phyloP scores from a whole-genome alignment of 164 flowering plant species.

The Chimonanthus salicifolius region DNA sequence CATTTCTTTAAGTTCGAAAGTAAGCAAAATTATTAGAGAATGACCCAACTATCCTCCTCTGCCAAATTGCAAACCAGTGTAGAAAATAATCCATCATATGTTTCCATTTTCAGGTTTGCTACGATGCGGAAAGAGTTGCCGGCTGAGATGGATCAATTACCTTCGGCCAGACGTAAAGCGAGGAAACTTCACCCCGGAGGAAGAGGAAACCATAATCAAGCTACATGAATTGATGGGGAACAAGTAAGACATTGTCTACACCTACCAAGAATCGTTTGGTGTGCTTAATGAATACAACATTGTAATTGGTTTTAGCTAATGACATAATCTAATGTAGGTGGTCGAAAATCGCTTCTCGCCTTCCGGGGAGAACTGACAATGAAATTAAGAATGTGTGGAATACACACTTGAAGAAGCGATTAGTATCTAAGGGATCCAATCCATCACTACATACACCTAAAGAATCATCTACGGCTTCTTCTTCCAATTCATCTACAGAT shows the following conservation, averaged over 20 bases:
- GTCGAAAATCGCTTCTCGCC: constrained; percentile 69
- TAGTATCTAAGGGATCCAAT: constrained; percentile 4
- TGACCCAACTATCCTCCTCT: neutral
- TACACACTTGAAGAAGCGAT: constrained; percentile 65
- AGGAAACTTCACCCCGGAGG: constrained; percentile 39
- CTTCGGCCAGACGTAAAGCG: constrained; percentile 40
- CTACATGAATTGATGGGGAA: constrained; percentile 41
- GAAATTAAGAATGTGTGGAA: constrained; percentile 90
- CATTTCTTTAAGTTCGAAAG: neutral
- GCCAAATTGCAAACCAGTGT: neutral
- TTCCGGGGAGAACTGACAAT: constrained; percentile 84
- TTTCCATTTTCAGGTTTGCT: constrained; percentile 28
- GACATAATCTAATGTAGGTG: constrained; percentile 33
- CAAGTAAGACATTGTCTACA: constrained; percentile 24
- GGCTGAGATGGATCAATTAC: constrained; percentile 41
- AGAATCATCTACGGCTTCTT: constrained; percentile 4
- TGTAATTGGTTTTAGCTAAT: neutral
- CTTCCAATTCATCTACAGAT: constrained; percentile 16
- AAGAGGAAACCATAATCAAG: constrained; percentile 43
- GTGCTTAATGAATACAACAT: neutral
- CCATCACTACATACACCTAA: constrained; percentile 3
- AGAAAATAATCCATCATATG: neutral
- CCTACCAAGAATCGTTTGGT: neutral
- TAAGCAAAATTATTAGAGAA: neutral
- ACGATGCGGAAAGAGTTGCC: constrained; percentile 56